Base-by-base conservation (phyloP, 2,329 filamentous ascomycete genomes). In the Ophiocordyceps australis region DNA sequence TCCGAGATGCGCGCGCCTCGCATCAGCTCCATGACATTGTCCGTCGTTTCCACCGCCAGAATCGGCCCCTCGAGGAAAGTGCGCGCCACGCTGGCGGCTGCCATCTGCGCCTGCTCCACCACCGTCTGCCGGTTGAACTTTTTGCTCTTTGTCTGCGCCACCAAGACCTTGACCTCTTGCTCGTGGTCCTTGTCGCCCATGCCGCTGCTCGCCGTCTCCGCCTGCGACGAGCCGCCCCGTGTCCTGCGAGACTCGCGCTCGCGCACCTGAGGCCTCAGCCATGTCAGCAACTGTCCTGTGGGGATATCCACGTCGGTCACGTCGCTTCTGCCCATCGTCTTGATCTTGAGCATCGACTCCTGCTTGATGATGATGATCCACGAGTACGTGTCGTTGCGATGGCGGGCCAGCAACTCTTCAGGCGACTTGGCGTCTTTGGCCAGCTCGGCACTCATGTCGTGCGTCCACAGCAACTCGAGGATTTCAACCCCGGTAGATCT, bases 341-440 rank as follows among this genome's bases (percentile, higher is more conserved):
- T 80, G 35, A 93, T 66, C 50, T 91, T 92, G 24, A 91, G 61
- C 52, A 57, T 73, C 39, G 50, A 72, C 50, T 68, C 79, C 32
- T 71, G 75, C 45, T 93, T 92, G 40, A 93, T 74, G 33, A 91
- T 77, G 20, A 94, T 69, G 31, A 93, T 71, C 81, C 85, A 95
- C 15, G 68, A 76, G 46, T 92, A 79, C 16, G 63, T 63, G 36
- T 82, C 76, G 29, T 83, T 77, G 10, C 76, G 65, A 41, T 91
- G 77, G 40, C 74, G 74, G 16, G 73, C 68, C 10, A 81, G 59
- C 9, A 93, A 57, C 33, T 89, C 80, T 55, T 93, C 82, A 0
- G 78, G 65, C 0, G 77, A 82, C 12, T 74, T 66, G 1, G 78
- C 67, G 42, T 92, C 80, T 16, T 73, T 67, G 5, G 83, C 81